Evolutionary conservation across 1,284 basidiomycete genomes (phyloP).

Genomic region (Gomphus bonarii): DNA sequence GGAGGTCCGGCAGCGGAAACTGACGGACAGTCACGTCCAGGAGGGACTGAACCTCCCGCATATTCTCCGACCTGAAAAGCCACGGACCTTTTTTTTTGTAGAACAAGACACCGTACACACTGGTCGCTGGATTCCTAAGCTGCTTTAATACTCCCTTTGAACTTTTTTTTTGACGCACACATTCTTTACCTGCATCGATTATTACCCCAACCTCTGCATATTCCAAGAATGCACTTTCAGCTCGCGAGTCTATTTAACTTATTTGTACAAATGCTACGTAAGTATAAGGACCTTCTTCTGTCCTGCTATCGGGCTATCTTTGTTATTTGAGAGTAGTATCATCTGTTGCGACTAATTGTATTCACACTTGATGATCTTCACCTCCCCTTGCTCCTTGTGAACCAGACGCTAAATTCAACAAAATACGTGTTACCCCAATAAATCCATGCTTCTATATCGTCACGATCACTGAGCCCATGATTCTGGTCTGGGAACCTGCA

Average conservation of each 20-base stretch:
- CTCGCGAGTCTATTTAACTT: neutral
- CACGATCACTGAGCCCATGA: neutral
- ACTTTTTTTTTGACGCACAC: neutral
- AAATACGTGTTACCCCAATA: constrained; percentile 1
- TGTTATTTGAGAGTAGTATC: neutral
- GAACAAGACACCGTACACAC: neutral
- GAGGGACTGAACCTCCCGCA: neutral
- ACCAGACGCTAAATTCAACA: neutral
- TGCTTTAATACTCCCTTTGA: neutral
- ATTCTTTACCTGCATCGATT: neutral
- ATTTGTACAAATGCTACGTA: neutral
- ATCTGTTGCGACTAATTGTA: too few relatives aligned
- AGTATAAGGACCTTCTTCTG: neutral
- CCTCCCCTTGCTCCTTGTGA: neutral
- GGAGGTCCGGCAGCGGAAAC: neutral
- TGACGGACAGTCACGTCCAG: neutral
- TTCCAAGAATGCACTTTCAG: neutral
- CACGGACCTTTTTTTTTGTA: neutral
- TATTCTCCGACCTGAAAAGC: neutral
- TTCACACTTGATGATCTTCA: neutral
- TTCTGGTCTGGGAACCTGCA: neutral
- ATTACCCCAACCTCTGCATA: neutral
- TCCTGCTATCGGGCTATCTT: neutral
- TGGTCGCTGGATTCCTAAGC: neutral
- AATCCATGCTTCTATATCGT: constrained; percentile 2